Conservation (phyloP, 345 rosid genomes). For the Passiflora organensis region DNA sequence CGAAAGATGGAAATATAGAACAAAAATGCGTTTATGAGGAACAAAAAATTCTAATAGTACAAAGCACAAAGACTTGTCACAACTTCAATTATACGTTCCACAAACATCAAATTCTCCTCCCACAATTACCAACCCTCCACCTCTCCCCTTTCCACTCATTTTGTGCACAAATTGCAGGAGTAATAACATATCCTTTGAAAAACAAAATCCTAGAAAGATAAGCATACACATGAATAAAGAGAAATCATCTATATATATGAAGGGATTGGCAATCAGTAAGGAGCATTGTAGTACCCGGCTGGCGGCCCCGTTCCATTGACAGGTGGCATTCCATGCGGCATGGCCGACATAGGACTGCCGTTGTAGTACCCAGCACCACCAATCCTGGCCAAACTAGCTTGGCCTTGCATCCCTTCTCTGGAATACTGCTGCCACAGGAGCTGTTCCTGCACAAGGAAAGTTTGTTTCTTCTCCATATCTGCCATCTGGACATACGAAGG, state of each 20-base stretch:
- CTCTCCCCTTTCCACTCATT: conserved; percentile 12
- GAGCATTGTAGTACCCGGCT: conserved; percentile 42
- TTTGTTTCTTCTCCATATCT: conserved; percentile 73
- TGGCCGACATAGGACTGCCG: conserved; percentile 29
- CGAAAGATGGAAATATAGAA: neutral
- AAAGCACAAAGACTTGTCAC: conserved; percentile 31
- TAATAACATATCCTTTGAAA: conserved; percentile 18
- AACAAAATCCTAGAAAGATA: conserved; percentile 13
- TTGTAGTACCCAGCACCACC: conserved; percentile 34
- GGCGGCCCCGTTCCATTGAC: conserved; percentile 44
- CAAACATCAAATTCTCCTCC: conserved; percentile 22
- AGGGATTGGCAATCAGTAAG: conserved; percentile 23
- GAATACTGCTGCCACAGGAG: conserved; percentile 60
- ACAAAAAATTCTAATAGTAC: conserved; percentile 28
- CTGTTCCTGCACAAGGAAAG: conserved; percentile 58
- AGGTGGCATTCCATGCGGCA: conserved; percentile 60
- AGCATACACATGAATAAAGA: conserved; percentile 26
- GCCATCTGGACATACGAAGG: conserved; percentile 68
- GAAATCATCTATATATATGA: conserved; percentile 20
- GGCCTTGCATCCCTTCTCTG: conserved; percentile 77
- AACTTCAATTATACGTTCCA: conserved; percentile 23
- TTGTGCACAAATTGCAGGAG: conserved; percentile 26
- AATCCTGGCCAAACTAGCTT: conserved; percentile 46
- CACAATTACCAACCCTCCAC: conserved; percentile 15
- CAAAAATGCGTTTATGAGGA: conserved; percentile 7